Percentiles rank a stretch among this genome's conserved stretches.
These are phyloP conservation scores for Colletotrichum karsti DNA, from an alignment of 2,329 filamentous ascomycete genomes.

Conservation along the genomic window DNA sequence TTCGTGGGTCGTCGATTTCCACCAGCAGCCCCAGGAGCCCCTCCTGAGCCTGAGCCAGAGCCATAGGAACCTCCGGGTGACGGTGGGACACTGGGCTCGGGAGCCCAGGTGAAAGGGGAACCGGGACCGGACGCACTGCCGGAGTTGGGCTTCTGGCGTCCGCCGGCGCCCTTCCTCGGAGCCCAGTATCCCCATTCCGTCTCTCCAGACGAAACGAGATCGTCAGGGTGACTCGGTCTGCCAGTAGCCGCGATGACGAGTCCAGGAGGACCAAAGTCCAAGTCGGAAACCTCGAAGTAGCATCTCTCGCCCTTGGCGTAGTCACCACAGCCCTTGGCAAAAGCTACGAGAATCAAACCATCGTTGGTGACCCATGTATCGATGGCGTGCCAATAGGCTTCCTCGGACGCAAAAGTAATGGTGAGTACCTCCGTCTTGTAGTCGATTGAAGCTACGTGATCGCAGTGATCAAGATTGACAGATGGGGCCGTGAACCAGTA, in stretches of 20 bases:
- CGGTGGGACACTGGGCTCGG: not conserved
- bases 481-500: conserved; percentile 37
- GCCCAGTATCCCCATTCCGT: not conserved
- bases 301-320: conserved; percentile 37
- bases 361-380: conserved; percentile 31
- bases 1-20: too few species aligned
- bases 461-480: conserved; percentile 39
- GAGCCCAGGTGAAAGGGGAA: not conserved
- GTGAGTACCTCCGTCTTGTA: not conserved
- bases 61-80: too few species aligned
- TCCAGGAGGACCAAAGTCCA: conserved; percentile 28
- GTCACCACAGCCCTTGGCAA: conserved; percentile 35
- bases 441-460: conserved; percentile 30
- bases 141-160: not conserved
- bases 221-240: not conserved
- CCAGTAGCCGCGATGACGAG: conserved; percentile 31
- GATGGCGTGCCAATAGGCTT: not conserved
- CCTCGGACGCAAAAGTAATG: not conserved
- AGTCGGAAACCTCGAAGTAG: conserved; percentile 36
- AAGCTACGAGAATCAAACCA: conserved; percentile 37
- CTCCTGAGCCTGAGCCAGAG: too few species aligned
- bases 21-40: too few species aligned
- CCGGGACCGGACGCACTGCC: not conserved
- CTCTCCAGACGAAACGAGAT: not conserved
- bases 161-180: not conserved